A percentile compares a stretch with the other conserved stretches of the same genome.
phyloP scores from a whole-genome alignment of 306 rosid species.

The Gynostemma pentaphyllum region DNA sequence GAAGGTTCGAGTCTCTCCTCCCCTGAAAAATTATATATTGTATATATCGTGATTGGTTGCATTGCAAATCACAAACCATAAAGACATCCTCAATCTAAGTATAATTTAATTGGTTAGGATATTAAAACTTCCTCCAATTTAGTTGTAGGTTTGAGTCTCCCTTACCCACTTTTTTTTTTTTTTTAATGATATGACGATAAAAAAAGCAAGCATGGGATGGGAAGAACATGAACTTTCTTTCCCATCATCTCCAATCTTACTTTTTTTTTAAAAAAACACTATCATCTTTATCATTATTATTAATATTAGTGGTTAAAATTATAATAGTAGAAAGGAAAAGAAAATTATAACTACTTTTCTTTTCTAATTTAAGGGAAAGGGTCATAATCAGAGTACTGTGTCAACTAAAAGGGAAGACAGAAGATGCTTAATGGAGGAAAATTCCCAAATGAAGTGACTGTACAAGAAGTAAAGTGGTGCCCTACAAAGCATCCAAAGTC shows the following conservation, averaged over 20 bases:
- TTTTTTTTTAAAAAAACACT: no score
- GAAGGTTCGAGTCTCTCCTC: no score
- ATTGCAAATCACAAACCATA: no score
- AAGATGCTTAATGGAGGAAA: background rate
- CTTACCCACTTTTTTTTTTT: no score
- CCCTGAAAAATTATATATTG: no score
- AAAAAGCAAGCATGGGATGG: background rate
- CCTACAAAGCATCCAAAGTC: conserved; percentile 7
- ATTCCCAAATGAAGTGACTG: background rate
- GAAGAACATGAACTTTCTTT: background rate
- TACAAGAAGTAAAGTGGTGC: background rate
- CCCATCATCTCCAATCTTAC: background rate
- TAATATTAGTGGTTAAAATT: no score
- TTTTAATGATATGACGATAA: background rate
- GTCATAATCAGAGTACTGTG: background rate
- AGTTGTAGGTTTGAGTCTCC: no score
- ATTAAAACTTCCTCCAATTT: no score
- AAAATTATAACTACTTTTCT: background rate
- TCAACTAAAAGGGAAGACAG: background rate
- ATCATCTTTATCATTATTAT: no score
- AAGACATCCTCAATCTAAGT: no score
- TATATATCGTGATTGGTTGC: no score
- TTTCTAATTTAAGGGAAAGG: background rate
- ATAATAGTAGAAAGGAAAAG: background rate
- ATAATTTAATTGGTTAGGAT: no score